Evolutionary conservation across 1,284 basidiomycete species (phyloP), one percentile per base, ranked within the genome.

Genomic region (Apiotrichum sp.): DNA sequence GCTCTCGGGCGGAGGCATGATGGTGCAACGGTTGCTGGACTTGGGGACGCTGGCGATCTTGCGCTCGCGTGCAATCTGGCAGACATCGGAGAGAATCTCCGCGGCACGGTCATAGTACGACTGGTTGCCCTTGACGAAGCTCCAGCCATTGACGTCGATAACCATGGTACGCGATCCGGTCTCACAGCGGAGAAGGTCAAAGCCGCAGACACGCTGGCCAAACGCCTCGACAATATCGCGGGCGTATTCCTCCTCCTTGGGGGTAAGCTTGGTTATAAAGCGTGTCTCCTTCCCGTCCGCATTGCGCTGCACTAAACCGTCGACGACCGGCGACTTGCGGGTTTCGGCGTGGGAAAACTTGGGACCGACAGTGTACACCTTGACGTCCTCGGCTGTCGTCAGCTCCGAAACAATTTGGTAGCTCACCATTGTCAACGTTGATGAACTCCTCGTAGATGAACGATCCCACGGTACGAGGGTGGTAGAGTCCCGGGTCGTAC

Each of bases 141-240:
- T 96, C 96, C 96, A 98, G 13, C 96, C 96, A 67, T 98, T 99
- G 55, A 98, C 96, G 71, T 99, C 96, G 61, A 99, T 98, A 29
- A 99, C 89, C 77, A 93, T 90, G 73, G 91, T 96, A 65, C 82
- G 85, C 56, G 79, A 77, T 14, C 89, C 90, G 56, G 84, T 86
- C 39, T 89, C 86, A 63, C 89, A 92, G 48, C 96, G 81, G 50
- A 98, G 78, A 80, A 99, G 84, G 76, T 99, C 96, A 70, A 98
- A 99, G 5, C 96, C 96, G 70, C 96, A 99, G 44, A 98, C 92
- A 62, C 88, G 87, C 77, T 99, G 96, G 47, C 95, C 95, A 75
- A 98, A 98, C 1, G 90, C 91, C 74, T 92, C 86, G 63, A 91
- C 93, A 53, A 99, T 97, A 68, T 88, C 88, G 50, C 85, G 82